These are phyloP conservation scores for Fusarium devonianum DNA, from an alignment of 2,329 filamentous ascomycete genomes.

Conservation along the genomic window DNA sequence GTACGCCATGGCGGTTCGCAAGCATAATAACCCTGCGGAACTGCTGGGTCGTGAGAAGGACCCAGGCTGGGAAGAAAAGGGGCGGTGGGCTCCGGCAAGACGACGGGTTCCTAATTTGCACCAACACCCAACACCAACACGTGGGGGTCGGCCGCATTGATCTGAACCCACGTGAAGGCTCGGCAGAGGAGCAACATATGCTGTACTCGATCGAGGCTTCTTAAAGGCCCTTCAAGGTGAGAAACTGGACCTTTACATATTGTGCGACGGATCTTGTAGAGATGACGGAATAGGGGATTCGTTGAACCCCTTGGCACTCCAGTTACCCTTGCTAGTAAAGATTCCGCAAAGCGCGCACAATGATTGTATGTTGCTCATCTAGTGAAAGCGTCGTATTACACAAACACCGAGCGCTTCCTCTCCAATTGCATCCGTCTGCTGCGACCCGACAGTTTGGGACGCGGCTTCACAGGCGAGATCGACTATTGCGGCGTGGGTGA, in stretches of 20 bases:
- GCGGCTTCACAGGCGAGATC: constrained; percentile 35
- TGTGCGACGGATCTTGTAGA: no score
- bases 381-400: constrained; percentile 10
- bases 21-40: neutral
- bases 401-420: constrained; percentile 15
- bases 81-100: constrained; percentile 6
- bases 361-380: constrained; percentile 10
- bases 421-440: constrained; percentile 29
- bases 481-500: constrained; percentile 34
- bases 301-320: no score
- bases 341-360: constrained; percentile 11
- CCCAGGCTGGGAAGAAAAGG: constrained; percentile 18
- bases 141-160: constrained; percentile 23
- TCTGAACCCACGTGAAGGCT: constrained; percentile 19
- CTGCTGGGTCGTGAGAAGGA: constrained; percentile 5
- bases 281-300: no score
- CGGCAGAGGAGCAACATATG: constrained; percentile 4
- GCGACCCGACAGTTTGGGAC: constrained; percentile 38
- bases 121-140: constrained; percentile 10
- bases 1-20: neutral
- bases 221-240: neutral
- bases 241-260: no score
- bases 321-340: no score
- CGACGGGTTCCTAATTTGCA: constrained; percentile 6
- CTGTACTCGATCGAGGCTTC: neutral